These are phyloP conservation scores for Alternaria brassicicola DNA, from an alignment of 2,329 filamentous ascomycete genomes.

Conservation along the genomic window DNA sequence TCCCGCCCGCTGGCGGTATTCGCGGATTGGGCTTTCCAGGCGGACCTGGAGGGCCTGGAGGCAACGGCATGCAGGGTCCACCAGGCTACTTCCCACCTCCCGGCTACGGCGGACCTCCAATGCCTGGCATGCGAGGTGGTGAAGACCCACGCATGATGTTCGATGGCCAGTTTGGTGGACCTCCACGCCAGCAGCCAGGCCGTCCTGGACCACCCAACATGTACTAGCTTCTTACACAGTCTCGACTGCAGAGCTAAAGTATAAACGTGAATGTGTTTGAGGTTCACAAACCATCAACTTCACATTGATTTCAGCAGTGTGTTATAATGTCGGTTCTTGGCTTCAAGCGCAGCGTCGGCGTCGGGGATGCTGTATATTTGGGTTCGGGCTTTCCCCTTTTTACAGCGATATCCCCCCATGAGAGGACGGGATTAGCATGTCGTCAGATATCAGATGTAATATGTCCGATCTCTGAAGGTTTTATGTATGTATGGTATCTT, in stretches of 20 bases:
- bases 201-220: conserved; percentile 42
- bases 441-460: neutral
- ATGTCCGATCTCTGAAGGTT: neutral
- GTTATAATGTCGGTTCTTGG: conserved; percentile 4
- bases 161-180: conserved; percentile 43
- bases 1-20: conserved; percentile 40
- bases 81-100: conserved; percentile 46
- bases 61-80: conserved; percentile 43
- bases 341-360: conserved; percentile 11
- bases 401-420: neutral
- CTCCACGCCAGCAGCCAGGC: conserved; percentile 35
- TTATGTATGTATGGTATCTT: neutral
- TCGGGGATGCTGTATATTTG: conserved; percentile 9
- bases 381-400: neutral
- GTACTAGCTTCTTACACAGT: conserved; percentile 28
- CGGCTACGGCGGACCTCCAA: conserved; percentile 40
- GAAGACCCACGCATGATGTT: conserved; percentile 48
- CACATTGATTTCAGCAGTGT: conserved; percentile 1
- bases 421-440: neutral
- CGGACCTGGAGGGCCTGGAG: conserved; percentile 32
- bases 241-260: neutral
- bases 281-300: neutral
- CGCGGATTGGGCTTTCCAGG: conserved; percentile 38
- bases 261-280: neutral
- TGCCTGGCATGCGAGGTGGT: conserved; percentile 40